phyloP scores from a whole-genome alignment of 2,329 filamentous ascomycete genomes.

The Periglandula ipomoeae region DNA sequence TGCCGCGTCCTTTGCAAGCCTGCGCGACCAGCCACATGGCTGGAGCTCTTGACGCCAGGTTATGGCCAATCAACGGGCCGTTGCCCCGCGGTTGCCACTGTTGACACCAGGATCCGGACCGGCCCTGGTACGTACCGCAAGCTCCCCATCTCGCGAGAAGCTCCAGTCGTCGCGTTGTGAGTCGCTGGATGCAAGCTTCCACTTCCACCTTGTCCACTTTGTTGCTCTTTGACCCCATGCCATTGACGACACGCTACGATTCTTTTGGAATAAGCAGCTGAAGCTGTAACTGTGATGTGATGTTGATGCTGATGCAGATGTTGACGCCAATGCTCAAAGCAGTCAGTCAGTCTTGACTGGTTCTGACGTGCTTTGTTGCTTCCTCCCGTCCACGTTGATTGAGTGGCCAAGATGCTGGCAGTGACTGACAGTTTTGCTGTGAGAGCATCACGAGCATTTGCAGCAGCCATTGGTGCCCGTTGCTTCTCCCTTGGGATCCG shows the following conservation, averaged over 20 bases:
- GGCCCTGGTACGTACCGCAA: conserved; percentile 13
- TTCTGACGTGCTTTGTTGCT: no score
- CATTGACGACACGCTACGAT: conserved; percentile 6
- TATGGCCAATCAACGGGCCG: conserved; percentile 34
- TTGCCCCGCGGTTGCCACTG: conserved; percentile 50
- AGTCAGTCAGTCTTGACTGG: no score
- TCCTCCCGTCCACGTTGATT: no score
- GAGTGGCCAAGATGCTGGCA: no score
- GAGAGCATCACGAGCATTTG: not conserved
- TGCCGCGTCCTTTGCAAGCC: conserved; percentile 3
- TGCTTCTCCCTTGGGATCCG: not conserved
- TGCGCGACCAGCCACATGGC: conserved; percentile 21
- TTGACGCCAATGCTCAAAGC: not conserved
- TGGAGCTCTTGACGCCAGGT: conserved; percentile 12
- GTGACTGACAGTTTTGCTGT: not conserved
- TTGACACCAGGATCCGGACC: conserved; percentile 28
- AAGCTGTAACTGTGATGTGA: not conserved
- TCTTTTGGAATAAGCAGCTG: not conserved
- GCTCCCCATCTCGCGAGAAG: conserved; percentile 6
- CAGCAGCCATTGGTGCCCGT: not conserved
- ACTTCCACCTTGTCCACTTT: not conserved
- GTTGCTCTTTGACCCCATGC: not conserved
- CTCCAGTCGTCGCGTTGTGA: conserved; percentile 14
- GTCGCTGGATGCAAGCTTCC: conserved; percentile 9
- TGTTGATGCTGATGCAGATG: not conserved